Evolutionary conservation across 345 rosid species (phyloP), one percentile per base, ranked within the genome.

Genomic region (Populus euphratica): DNA sequence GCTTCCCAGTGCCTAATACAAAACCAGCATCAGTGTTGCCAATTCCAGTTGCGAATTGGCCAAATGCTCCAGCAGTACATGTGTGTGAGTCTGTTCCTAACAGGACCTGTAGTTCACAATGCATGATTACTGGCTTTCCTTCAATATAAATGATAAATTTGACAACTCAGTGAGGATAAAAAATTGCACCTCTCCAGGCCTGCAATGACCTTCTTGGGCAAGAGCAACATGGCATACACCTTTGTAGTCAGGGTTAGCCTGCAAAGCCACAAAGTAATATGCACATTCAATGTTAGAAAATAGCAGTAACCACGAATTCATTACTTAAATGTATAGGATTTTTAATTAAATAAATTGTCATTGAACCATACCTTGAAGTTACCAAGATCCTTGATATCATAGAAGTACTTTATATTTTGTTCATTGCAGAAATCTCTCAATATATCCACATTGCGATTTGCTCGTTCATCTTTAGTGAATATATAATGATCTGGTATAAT

Each of bases 11-110:
- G 69, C 99, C 98, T 78, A 93, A 80, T 67, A 92, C 91, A 85
- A 96, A 96, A 39, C 99, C 98, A 27, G 98, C 99, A 86, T 96
- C 99, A 8, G 98, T 96, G 86, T 91, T 96, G 73, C 99, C 99
- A 84, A 96, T 92, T 81, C 99, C 99, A 68, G 98, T 91, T 43
- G 99, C 99, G 88, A 96, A 96, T 77, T 93, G 97, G 59, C 99
- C 98, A 78, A 96, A 96, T 69, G 99, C 98, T 84, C 97, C 99
- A 63, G 97, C 97, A 70, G 98, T 96, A 78, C 99, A 96, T 16
- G 99, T 93, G 86, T 96, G 98, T 18, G 99, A 96, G 68, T 96
- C 99, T 27, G 98, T 93, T 69, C 99, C 99, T 71, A 96, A 66
- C 76, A 96, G 78, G 76, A 96, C 99, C 99, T 96, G 86, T 72